Evolutionary conservation across 192 early-diverging fungal species (phyloP), one percentile per base, ranked within the genome.

Genomic region (Backusella morwellensis): DNA sequence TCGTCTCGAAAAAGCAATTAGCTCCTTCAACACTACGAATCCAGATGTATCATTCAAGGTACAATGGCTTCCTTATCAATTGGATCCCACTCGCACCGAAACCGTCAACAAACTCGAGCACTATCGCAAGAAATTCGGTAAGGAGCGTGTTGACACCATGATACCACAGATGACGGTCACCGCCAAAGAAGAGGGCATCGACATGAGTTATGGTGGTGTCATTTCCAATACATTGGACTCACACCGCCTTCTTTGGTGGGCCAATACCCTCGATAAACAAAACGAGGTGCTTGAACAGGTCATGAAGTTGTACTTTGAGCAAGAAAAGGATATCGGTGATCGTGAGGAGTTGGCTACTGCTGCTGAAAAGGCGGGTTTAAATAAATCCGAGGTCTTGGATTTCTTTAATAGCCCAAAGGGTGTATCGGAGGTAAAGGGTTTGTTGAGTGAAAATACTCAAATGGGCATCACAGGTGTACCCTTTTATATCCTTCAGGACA

Each of bases 301-400:
- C 41, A 88, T 93, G 35, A 77, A 82, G 32, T 78, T 88, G 8
- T 96, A 95, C 76, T 93, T 92, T 86, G 95, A 96, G 82, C 69
- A 89, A 34, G 86, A 88, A 66, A 80, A 90, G 78, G 90, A 92
- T 78, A 85, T 93, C 68, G 88, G 86, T 54, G 90, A 92, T 44
- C 47, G 75, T n/a, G 78, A 90, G 0, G 86, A 88, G 1, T 77
- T 96, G 40, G 83, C 87, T 17, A 84, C 75, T 4, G 86, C 83
- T 7, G 93, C 91, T 5, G 86, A 74, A 23, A 85, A 85, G 41
- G 91, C 83, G 17, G 93, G 92, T 0, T 77, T 94, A 66, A 86
- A 94, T 67, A 50, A 77, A 26, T 77, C 72, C 7, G 77, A 88
- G 67, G 85, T 85, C 4, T 67, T 80, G 34, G 73, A 52, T 32